Percentiles rank a stretch among this genome's conserved stretches.
phyloP scores from a whole-genome alignment of 768 basidiomycete species.

The Leucosporidium yakuticum region DNA sequence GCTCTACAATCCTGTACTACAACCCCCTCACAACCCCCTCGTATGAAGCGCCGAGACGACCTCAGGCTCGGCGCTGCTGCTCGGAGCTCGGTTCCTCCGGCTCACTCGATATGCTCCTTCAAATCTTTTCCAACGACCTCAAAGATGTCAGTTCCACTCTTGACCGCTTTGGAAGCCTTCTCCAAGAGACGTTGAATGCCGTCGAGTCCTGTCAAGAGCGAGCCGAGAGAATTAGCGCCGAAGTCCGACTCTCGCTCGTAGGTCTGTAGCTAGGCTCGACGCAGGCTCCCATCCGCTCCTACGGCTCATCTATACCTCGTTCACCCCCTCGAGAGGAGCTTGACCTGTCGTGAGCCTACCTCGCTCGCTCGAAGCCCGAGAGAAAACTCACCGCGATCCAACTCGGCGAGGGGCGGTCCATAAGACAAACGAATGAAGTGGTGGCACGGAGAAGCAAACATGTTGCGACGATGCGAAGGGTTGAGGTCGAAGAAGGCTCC shows the following conservation, averaged over 20 bases:
- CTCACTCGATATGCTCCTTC: too few relatives aligned
- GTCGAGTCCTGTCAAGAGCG: constrained; percentile 58
- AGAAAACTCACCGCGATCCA: constrained; percentile 52
- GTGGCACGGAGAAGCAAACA: constrained; percentile 85
- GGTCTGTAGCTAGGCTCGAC: too few relatives aligned
- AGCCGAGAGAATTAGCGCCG: constrained; percentile 19
- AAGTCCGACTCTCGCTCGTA: too few relatives aligned
- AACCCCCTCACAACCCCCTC: too few relatives aligned
- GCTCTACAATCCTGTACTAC: too few relatives aligned
- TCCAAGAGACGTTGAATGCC: constrained; percentile 73
- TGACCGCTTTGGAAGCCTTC: constrained; percentile 42
- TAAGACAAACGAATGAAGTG: constrained; percentile 74
- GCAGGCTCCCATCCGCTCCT: too few relatives aligned
- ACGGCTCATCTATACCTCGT: too few relatives aligned
- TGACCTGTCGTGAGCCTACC: too few relatives aligned
- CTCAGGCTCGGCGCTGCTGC: too few relatives aligned
- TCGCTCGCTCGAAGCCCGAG: constrained; percentile 70
- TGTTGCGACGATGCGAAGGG: constrained; percentile 53
- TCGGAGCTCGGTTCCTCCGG: too few relatives aligned
- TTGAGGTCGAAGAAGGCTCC: constrained; percentile 42
- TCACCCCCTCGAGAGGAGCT: too few relatives aligned
- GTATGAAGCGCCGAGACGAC: too few relatives aligned
- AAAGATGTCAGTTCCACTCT: constrained; percentile 19
- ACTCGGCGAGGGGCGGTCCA: constrained; percentile 19
- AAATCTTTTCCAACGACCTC: constrained; percentile 21